A percentile compares a stretch with the other conserved stretches of the same genome.
These are phyloP conservation scores for Malus sieversii DNA, from an alignment of 306 rosid species.

Conservation along the genomic window DNA sequence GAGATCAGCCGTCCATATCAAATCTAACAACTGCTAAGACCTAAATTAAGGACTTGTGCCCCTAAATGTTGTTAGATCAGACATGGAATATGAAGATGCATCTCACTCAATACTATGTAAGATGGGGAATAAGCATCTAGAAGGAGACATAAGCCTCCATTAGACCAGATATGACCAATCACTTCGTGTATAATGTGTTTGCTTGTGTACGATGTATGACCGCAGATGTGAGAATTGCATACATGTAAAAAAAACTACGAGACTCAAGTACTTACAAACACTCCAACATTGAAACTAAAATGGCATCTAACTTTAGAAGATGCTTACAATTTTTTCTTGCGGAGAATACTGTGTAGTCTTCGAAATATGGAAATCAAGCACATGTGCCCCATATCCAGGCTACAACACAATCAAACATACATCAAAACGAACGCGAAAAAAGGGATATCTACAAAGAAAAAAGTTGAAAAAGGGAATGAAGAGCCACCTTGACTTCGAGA, in stretches of 20 bases:
- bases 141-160: background rate
- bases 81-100: background rate
- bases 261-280: background rate
- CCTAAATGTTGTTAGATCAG: background rate
- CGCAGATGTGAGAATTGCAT: background rate
- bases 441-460: background rate
- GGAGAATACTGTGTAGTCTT: slow-evolving; percentile 29
- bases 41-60: background rate
- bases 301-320: slow-evolving; percentile 11
- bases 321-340: slow-evolving; percentile 68
- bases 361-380: slow-evolving; percentile 60
- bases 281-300: background rate
- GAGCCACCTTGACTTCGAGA: slow-evolving; percentile 59
- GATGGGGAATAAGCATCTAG: background rate
- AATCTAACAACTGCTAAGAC: background rate
- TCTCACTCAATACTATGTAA: background rate
- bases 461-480: background rate
- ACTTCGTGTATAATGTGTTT: background rate
- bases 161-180: background rate
- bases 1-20: background rate
- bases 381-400: slow-evolving; percentile 75
- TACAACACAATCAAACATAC: slow-evolving; percentile 19
- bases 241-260: background rate
- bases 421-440: background rate
- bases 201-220: background rate